A percentile compares a stretch with the other conserved stretches of the same genome.
Evolutionary conservation across 176 grass and related monocot genomes (phyloP).

Genomic region (Carex scoparia): DNA sequence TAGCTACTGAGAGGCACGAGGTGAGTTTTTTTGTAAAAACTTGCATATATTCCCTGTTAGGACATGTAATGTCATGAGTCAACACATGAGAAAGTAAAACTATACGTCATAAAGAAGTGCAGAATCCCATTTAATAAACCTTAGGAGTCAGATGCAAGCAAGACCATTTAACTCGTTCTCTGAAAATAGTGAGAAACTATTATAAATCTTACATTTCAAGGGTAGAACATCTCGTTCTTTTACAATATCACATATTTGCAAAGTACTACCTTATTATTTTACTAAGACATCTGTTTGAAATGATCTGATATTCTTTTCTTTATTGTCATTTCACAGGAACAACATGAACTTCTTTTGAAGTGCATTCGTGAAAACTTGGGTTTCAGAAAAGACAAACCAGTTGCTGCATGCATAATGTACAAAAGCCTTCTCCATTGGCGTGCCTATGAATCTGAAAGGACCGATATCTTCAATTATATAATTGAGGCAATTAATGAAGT

Average conservation of each 20-base stretch:
- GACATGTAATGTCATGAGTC: not conserved
- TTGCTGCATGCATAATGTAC: constrained; percentile 86
- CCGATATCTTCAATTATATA: constrained; percentile 91
- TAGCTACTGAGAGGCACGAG: constrained; percentile 71
- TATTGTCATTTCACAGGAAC: constrained; percentile 53
- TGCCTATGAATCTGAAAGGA: constrained; percentile 85
- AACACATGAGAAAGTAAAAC: not conserved
- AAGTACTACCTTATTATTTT: not conserved
- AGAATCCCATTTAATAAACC: not conserved
- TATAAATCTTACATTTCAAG: not conserved
- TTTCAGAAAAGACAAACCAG: constrained; percentile 80
- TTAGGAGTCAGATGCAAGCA: not conserved
- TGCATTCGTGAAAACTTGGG: constrained; percentile 92
- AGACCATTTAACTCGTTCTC: not conserved
- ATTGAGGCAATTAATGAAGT: constrained; percentile 90
- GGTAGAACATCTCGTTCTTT: not conserved
- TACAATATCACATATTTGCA: not conserved
- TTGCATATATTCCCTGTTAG: not conserved
- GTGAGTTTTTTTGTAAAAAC: constrained; percentile 33
- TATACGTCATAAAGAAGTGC: not conserved
- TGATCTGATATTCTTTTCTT: constrained; percentile 20
- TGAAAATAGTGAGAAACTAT: not conserved
- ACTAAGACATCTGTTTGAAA: not conserved
- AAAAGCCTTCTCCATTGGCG: constrained; percentile 81
- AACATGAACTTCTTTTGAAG: constrained; percentile 75